Base-by-base conservation (phyloP, 2,329 filamentous ascomycete species). In the Scortechinia acanthostroma region DNA sequence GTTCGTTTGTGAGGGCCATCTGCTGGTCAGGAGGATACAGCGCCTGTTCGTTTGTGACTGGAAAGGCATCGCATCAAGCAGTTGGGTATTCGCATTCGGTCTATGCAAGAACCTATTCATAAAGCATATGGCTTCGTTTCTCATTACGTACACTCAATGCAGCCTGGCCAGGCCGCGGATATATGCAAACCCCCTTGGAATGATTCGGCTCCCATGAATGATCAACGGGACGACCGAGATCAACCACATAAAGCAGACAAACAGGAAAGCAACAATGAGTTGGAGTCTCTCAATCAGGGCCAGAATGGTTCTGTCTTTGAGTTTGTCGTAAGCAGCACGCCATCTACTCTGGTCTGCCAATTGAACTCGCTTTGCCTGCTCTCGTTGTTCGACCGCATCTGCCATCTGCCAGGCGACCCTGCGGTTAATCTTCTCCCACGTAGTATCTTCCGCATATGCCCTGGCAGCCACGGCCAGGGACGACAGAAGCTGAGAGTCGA, bases 371-470 rank as follows among this genome's bases (percentile, higher is more conserved):
- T 23, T 46, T 46, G 42, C 65, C 21, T 51, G 56, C 42, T 64
- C 60, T 19, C 73, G 60, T 42, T 73, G 65, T 15, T 69, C 64
- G 43, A 77, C 73, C n/a, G 64, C 65, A 43, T 75, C 70, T 2
- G 71, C 64, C 63, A 86, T 76, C 47, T 76, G 73, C 71, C 77
- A 79, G 2, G 83, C 83, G 1, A 85, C 82, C 43, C 75, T 77
- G 53, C 83, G 83, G 62, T 84, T 83, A 59, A 86, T 83, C 62
- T 76, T 82, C 47, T 85, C 80, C 83, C 83, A 87, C 0, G 80
- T 86, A 2, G 77, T 80, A 43, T 80, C 70, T 48, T 75, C 74
- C 0, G 81, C 83, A 49, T 80, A 74, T 17, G 58, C 55, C 44
- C 80, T 69, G 1, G 78, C 73, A 5, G 68, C 63, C 0, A 48